Percentiles rank a stretch among this genome's conserved stretches.
phyloP scores from a whole-genome alignment of 352 stramenopile genomes.

The Pythium periplocum region DNA sequence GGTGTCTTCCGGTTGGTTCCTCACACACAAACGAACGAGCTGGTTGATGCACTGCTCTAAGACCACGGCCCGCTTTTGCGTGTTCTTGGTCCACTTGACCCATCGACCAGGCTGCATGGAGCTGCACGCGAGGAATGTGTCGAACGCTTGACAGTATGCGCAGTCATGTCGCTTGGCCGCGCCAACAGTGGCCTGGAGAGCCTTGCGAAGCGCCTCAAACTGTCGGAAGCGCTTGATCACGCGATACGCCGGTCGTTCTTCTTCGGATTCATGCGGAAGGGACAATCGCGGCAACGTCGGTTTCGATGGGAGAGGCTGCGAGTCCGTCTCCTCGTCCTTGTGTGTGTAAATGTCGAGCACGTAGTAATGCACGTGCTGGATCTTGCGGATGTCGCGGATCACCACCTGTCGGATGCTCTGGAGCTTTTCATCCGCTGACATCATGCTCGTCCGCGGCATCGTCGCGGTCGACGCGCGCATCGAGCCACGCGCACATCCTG shows the following conservation, averaged over 20 bases:
- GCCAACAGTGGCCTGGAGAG: conserved; percentile 8
- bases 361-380: conserved; percentile 45
- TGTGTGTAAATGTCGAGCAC: conserved; percentile 39
- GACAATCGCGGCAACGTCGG: too few species aligned
- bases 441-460: neutral
- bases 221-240: conserved; percentile 17
- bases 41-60: conserved; percentile 19
- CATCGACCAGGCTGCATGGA: conserved; percentile 19
- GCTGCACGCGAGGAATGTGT: conserved; percentile 16
- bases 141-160: conserved; percentile 17
- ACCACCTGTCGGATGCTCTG: conserved; percentile 38
- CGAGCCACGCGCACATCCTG: neutral
- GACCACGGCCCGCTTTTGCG: conserved; percentile 11
- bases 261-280: too few species aligned
- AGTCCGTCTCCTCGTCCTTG: conserved; percentile 20
- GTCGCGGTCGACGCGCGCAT: neutral
- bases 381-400: conserved; percentile 36
- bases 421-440: conserved; percentile 3
- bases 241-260: conserved; percentile 10
- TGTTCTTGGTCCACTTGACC: conserved; percentile 12
- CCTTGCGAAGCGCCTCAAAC: conserved; percentile 21
- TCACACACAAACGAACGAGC: conserved; percentile 15
- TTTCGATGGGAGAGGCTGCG: conserved; percentile 6
- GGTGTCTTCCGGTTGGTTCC: conserved; percentile 3
- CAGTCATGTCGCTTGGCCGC: conserved; percentile 9